Evolutionary conservation across 192 early-diverging fungal genomes (phyloP), one percentile per base, ranked within the genome.

Genomic region (Coemansia guatemalensis): DNA sequence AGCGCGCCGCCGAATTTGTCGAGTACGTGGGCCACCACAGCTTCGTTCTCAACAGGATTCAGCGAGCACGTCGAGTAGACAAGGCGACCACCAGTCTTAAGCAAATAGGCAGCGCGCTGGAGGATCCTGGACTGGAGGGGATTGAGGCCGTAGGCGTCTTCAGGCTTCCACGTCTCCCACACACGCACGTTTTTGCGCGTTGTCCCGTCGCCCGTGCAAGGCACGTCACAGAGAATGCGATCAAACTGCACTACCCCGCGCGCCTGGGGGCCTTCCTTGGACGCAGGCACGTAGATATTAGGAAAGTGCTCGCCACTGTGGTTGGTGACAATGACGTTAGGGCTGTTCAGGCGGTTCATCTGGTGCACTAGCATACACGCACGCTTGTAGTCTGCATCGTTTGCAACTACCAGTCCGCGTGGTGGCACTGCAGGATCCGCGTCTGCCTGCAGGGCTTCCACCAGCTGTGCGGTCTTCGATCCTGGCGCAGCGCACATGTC

Each of bases 401-500:
- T 99, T 26, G 97, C 97, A 58, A 99, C 82, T n/a, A 98, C 89
- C 41, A 99, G 63, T 18, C 96, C 96, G 35, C 68, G 80, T 33
- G 89, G 88, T 22, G 84, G 67, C 56, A 78, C 62, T 20, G 83
- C 86, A 14, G 66, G 53, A 29, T 68, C 77, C 47, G 82, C 85
- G 55, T 86, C 88, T 39, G 77, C 85, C 64, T 90, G 90, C 49
- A 92, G 79, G 51, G 87, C 88, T 75, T 93, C 90, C 55, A 93
- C 81, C 44, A 92, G 83, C 85, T 98, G 97, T 26, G 92, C 93
- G 21, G 97, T 97, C 79, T 99, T 99, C 65, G 92, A 94, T 65
- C 97, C 97, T 25, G 97, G 97, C 35, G 97, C 95, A 29, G 97
- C 97, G 73, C 97, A 99, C 95, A 94, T 97, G 57, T 95, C 92